Evolutionary conservation across 2,329 filamentous ascomycete species (phyloP).

Genomic region (Chaetomium sp.): DNA sequence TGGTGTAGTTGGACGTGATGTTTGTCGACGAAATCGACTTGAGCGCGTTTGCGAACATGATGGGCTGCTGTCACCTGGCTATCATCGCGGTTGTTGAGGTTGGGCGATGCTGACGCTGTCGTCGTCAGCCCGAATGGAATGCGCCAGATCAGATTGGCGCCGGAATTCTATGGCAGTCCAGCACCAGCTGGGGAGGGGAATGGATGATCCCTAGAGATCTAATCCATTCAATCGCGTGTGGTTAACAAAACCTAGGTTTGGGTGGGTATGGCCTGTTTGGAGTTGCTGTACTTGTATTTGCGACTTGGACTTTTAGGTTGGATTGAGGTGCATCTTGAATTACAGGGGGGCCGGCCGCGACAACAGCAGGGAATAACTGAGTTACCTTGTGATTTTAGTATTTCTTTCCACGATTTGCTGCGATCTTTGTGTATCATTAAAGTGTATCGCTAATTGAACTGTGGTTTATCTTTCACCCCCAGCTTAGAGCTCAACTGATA

Average conservation of each 20-base stretch:
- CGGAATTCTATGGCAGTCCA: not conserved
- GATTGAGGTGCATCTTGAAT: conserved; percentile 10
- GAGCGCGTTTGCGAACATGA: conserved; percentile 90
- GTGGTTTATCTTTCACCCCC: not conserved
- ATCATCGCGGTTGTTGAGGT: conserved; percentile 25
- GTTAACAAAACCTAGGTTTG: not conserved
- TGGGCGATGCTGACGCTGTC: conserved; percentile 8
- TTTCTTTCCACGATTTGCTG: not conserved
- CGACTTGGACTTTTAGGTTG: not conserved
- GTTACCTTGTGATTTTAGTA: not conserved
- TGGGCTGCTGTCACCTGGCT: conserved; percentile 34
- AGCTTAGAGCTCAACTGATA: not conserved
- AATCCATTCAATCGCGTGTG: not conserved
- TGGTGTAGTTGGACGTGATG: conserved; percentile 87
- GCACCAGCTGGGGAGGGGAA: not conserved
- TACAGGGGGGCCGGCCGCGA: not conserved
- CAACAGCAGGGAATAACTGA: not conserved
- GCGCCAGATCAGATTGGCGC: not conserved
- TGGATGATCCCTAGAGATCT: not conserved
- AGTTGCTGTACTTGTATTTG: not conserved
- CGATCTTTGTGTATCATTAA: not conserved
- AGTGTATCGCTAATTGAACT: not conserved
- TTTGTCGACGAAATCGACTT: conserved; percentile 91
- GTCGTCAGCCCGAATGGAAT: conserved; percentile 2
- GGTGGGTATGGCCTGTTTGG: not conserved